Percentiles rank a stretch among this genome's conserved stretches.
phyloP scores from a whole-genome alignment of 2,329 filamentous ascomycete species.

The Alternaria infectoria region DNA sequence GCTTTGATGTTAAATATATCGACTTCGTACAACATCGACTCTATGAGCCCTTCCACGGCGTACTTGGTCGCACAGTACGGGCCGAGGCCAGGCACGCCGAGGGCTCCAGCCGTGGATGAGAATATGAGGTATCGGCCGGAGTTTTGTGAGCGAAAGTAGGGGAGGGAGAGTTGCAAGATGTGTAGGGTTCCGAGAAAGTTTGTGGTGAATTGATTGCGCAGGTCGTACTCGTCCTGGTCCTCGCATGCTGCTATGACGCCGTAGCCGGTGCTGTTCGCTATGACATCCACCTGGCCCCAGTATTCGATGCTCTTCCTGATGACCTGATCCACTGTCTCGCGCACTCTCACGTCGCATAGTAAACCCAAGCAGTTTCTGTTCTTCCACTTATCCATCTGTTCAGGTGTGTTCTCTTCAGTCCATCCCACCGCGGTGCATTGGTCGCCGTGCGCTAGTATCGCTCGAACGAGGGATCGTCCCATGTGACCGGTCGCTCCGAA shows the following conservation, averaged over 20 bases:
- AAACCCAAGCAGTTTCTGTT: slow-evolving; percentile 72
- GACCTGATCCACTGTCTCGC: slow-evolving; percentile 75
- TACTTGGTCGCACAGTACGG: slow-evolving; percentile 98
- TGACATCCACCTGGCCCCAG: slow-evolving; percentile 84
- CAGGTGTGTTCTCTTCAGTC: slow-evolving; percentile 74
- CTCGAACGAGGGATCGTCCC: slow-evolving; percentile 86
- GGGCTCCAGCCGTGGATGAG: slow-evolving; percentile 86
- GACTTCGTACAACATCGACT: slow-evolving; percentile 95
- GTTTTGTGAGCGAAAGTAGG: slow-evolving; percentile 80
- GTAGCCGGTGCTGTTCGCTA: slow-evolving; percentile 91
- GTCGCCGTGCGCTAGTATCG: slow-evolving; percentile 79
- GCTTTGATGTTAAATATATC: slow-evolving; percentile 92
- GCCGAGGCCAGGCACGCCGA: slow-evolving; percentile 91
- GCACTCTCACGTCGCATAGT: slow-evolving; percentile 88
- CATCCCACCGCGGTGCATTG: slow-evolving; percentile 86
- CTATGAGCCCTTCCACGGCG: slow-evolving; percentile 92
- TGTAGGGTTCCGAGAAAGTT: slow-evolving; percentile 97
- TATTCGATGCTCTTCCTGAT: slow-evolving; percentile 72
- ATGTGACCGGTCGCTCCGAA: slow-evolving; percentile 98
- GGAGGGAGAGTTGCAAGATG: slow-evolving; percentile 87
- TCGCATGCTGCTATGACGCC: slow-evolving; percentile 95
- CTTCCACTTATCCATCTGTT: slow-evolving; percentile 75
- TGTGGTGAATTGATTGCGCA: slow-evolving; percentile 95
- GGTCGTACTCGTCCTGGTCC: slow-evolving; percentile 93
- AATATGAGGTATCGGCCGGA: slow-evolving; percentile 89